Conservation (phyloP, 176 grass and related monocot genomes). For the Aegilops longissima region DNA sequence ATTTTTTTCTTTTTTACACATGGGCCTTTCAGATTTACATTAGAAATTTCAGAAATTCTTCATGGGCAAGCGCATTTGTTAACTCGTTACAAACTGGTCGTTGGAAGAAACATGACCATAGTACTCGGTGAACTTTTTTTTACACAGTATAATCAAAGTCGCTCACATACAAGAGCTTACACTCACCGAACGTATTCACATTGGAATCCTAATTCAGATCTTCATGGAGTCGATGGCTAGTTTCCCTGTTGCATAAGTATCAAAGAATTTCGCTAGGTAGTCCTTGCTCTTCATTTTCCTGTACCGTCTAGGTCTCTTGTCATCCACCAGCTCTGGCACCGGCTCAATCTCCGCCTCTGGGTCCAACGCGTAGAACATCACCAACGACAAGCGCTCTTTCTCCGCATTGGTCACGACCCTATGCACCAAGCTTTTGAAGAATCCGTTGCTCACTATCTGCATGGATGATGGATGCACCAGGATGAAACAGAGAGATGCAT, state of each 20-base stretch:
- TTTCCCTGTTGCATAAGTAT: not conserved
- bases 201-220: not conserved
- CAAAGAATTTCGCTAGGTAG: not conserved
- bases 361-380: not conserved
- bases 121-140: not conserved
- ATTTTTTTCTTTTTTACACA: too few relatives aligned
- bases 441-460: constrained; percentile 47
- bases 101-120: not conserved
- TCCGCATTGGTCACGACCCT: constrained; percentile 34
- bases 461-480: not conserved
- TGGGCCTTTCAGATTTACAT: too few relatives aligned
- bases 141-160: too few relatives aligned
- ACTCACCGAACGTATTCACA: not conserved
- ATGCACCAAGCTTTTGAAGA: constrained; percentile 45
- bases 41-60: too few relatives aligned
- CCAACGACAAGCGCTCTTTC: not conserved
- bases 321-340: not conserved
- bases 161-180: too few relatives aligned
- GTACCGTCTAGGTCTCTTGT: not conserved
- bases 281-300: not conserved
- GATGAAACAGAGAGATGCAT: not conserved
- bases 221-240: not conserved
- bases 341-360: not conserved
- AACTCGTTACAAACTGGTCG: not conserved
- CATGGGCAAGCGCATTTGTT: too few relatives aligned